A percentile compares a stretch with the other conserved stretches of the same genome.
Conservation (phyloP, 2,329 filamentous ascomycete genomes). For the Chaetomium strumarium region DNA sequence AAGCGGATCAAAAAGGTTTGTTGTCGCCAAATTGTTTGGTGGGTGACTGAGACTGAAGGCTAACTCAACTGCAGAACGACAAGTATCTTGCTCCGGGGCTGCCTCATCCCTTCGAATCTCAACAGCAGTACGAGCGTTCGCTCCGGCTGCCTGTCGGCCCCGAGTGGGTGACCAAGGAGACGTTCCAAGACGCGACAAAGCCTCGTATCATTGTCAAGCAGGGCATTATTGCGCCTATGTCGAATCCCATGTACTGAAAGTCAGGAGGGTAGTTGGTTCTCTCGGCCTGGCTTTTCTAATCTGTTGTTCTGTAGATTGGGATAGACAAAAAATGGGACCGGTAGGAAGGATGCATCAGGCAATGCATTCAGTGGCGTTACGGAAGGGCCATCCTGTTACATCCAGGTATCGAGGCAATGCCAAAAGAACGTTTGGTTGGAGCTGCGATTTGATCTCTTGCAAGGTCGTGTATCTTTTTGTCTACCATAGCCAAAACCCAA, state of each 20-base stretch:
- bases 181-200: constrained; percentile 83
- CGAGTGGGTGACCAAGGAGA: constrained; percentile 96
- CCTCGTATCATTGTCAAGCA: constrained; percentile 86
- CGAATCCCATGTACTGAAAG: constrained; percentile 53
- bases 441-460: neutral
- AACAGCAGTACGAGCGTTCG: constrained; percentile 83
- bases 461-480: neutral
- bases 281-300: neutral
- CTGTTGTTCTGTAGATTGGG: constrained; percentile 3
- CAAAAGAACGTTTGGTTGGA: neutral
- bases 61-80: constrained; percentile 52
- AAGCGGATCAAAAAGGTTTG: constrained; percentile 79
- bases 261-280: no score
- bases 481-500: constrained; percentile 1
- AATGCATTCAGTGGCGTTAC: no score
- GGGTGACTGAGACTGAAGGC: neutral
- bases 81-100: constrained; percentile 80
- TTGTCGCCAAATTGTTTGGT: neutral
- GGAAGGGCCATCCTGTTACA: no score
- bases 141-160: constrained; percentile 81
- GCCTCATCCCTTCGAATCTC: constrained; percentile 84
- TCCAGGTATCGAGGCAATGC: no score
- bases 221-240: constrained; percentile 82
- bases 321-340: constrained; percentile 9
- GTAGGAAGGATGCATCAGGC: no score